Percentiles rank a stretch among this genome's conserved stretches.
Conservation (phyloP, 805 yeast genomes). For the Saturnispora galanensis region DNA sequence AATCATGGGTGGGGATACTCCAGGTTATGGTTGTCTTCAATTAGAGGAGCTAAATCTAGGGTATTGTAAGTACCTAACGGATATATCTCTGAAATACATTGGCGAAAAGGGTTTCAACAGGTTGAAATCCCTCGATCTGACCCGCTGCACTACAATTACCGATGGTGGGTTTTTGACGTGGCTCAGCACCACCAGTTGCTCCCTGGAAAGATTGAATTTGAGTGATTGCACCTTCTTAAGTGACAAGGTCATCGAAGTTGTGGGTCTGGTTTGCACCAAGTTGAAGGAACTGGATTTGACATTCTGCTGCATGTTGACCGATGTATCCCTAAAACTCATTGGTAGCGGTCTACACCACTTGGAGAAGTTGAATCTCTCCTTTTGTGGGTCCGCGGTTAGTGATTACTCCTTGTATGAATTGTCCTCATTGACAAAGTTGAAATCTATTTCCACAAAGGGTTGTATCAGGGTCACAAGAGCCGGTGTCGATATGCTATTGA, state of each 20-base stretch:
- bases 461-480: constrained; percentile 70
- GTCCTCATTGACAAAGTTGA: constrained; percentile 43
- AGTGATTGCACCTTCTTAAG: constrained; percentile 69
- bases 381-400: constrained; percentile 74
- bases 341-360: constrained; percentile 56
- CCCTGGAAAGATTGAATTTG: constrained; percentile 41
- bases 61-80: constrained; percentile 72
- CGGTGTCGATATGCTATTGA: constrained; percentile 59
- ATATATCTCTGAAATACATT: constrained; percentile 52
- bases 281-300: constrained; percentile 51
- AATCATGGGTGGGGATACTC: constrained; percentile 40
- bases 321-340: constrained; percentile 55
- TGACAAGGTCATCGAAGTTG: constrained; percentile 51
- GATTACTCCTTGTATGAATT: constrained; percentile 57
- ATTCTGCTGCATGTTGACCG: constrained; percentile 69
- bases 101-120: constrained; percentile 43
- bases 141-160: constrained; percentile 71
- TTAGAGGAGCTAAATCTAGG: constrained; percentile 47
- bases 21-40: constrained; percentile 44
- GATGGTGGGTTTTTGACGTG: constrained; percentile 64
- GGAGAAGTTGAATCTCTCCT: constrained; percentile 46
- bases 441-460: constrained; percentile 47
- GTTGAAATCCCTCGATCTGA: constrained; percentile 47
- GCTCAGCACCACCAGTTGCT: constrained; percentile 48
- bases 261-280: constrained; percentile 52